Evolutionary conservation across 1,284 basidiomycete species (phyloP).

Genomic region (Volvariella surrecta): DNA sequence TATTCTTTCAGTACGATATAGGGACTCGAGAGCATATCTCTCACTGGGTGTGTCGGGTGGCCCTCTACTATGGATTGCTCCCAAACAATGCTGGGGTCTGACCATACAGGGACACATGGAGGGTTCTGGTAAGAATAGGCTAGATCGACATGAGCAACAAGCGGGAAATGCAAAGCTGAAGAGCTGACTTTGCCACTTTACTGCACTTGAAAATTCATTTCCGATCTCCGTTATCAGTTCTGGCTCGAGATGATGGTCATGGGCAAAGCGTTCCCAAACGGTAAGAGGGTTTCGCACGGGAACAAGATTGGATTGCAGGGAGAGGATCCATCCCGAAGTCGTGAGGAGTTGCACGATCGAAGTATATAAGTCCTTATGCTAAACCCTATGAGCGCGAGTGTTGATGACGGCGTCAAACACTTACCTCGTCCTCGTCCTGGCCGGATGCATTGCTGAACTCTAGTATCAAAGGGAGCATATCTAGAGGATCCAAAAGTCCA

Average conservation of each 20-base stretch:
- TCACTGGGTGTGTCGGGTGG: constrained; percentile 45
- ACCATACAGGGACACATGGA: constrained; percentile 29
- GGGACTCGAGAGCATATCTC: constrained; percentile 4
- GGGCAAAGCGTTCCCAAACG: constrained; percentile 35
- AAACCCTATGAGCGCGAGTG: background rate
- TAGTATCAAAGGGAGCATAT: constrained; percentile 36
- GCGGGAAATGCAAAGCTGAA: background rate
- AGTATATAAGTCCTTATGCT: background rate
- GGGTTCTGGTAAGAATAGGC: constrained; percentile 38
- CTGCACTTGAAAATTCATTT: constrained; percentile 31
- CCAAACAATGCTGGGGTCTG: constrained; percentile 39
- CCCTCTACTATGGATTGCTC: constrained; percentile 49
- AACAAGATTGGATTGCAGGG: constrained; percentile 13
- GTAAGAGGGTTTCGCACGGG: constrained; percentile 22
- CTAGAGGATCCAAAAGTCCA: constrained; percentile 39
- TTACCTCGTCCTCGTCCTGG: constrained; percentile 6
- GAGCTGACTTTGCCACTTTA: constrained; percentile 44
- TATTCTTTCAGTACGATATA: background rate
- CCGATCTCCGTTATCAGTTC: constrained; percentile 28
- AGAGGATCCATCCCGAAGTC: constrained; percentile 18
- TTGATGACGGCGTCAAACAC: constrained; percentile 15
- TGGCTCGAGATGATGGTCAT: constrained; percentile 24
- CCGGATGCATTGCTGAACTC: constrained; percentile 14
- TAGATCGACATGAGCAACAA: constrained; percentile 13
- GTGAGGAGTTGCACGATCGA: constrained; percentile 18